These are phyloP conservation scores for Cyclotella baltica DNA, from an alignment of 108 stramenopile species.

Conservation along the genomic window DNA sequence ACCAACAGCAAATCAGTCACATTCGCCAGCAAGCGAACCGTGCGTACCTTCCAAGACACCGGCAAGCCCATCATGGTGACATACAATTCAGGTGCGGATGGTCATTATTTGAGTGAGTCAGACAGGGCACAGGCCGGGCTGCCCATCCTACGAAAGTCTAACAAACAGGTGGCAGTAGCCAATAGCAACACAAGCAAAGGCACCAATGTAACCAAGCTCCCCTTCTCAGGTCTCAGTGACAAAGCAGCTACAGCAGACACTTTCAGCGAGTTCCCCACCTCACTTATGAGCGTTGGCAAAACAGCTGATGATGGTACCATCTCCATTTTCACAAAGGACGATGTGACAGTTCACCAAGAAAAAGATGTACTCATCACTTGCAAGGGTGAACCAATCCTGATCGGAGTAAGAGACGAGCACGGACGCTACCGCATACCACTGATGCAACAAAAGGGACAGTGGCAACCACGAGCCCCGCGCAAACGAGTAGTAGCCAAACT, in stretches of 20 bases:
- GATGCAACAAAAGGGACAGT: neutral
- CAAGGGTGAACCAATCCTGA: constrained; percentile 2
- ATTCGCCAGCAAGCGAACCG: neutral
- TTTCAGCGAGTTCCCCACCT: neutral
- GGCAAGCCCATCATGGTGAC: constrained; percentile 17
- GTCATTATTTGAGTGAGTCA: constrained; percentile 23
- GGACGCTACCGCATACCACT: constrained; percentile 4
- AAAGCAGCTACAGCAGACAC: neutral
- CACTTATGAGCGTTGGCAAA: no score
- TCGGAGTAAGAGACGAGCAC: constrained; percentile 5
- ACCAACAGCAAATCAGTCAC: neutral
- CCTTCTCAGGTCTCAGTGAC: neutral
- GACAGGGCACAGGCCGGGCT: constrained; percentile 19
- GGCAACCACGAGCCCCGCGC: no score
- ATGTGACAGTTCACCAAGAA: no score
- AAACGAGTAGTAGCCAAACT: no score
- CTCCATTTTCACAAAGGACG: no score
- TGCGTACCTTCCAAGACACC: neutral
- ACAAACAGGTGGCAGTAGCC: constrained; percentile 19
- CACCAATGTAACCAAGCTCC: constrained; percentile 1
- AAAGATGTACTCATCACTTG: no score
- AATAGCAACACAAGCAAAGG: constrained; percentile 25
- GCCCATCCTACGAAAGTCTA: constrained; percentile 23
- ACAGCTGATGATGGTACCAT: no score
- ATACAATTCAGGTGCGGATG: constrained; percentile 22